phyloP scores from a whole-genome alignment of 352 stramenopile species.

The Aphanomyces euteiches region DNA sequence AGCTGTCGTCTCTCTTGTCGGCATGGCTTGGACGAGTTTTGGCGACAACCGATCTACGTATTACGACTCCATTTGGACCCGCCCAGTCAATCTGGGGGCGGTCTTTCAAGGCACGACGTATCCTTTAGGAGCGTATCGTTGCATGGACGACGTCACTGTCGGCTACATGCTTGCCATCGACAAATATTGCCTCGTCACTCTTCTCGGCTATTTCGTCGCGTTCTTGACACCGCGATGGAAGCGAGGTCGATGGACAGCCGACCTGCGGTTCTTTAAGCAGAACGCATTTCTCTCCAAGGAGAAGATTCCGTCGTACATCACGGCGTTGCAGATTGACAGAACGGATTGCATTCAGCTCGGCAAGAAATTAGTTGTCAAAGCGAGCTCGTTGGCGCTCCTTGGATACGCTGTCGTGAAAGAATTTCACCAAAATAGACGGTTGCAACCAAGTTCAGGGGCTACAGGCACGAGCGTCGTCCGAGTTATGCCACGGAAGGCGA shows the following conservation, averaged over 20 bases:
- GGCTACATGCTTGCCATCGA: not conserved
- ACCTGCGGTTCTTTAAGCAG: not conserved
- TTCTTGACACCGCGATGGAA: not conserved
- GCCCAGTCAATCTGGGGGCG: not conserved
- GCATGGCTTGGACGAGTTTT: not conserved
- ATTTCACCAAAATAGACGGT: not conserved
- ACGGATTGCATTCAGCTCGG: not conserved
- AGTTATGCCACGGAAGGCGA: not conserved
- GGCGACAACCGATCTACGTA: not conserved
- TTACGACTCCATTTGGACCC: not conserved
- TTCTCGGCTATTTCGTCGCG: not conserved
- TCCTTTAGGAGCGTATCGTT: not conserved
- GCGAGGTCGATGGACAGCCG: not conserved
- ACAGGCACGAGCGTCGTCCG: not conserved
- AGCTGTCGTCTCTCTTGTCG: not conserved
- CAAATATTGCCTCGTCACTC: not conserved
- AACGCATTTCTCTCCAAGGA: not conserved
- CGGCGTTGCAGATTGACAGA: not conserved
- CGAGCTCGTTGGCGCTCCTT: not conserved
- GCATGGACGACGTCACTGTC: not conserved
- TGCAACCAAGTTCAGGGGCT: not conserved
- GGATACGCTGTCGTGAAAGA: not conserved
- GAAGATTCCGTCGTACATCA: not conserved
- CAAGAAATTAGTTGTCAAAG: conserved; percentile 1
- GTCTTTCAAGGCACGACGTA: not conserved